Conservation (phyloP, 1,284 basidiomycete species). For the Sphagnurus paluster region DNA sequence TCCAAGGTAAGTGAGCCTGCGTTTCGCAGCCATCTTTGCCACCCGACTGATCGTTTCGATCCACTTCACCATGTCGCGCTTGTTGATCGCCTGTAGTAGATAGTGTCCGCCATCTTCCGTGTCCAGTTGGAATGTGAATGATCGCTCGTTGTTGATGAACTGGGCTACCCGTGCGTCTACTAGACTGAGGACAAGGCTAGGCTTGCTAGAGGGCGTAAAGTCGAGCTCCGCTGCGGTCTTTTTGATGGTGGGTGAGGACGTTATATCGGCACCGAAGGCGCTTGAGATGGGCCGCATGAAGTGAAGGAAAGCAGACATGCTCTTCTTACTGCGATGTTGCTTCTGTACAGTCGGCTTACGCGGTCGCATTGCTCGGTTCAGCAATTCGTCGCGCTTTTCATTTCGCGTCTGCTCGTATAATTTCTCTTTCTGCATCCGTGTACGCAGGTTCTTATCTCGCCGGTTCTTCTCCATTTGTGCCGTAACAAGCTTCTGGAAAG, state of each 20-base stretch:
- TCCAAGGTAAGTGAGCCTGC: slow-evolving; percentile 79
- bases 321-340: slow-evolving; percentile 80
- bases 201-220: slow-evolving; percentile 67
- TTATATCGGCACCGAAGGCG: slow-evolving; percentile 68
- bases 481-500: slow-evolving; percentile 64
- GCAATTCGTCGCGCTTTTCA: slow-evolving; percentile 71
- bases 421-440: slow-evolving; percentile 71
- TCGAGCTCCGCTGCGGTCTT: slow-evolving; percentile 72
- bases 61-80: slow-evolving; percentile 73
- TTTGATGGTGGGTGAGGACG: slow-evolving; percentile 42
- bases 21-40: slow-evolving; percentile 69
- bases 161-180: slow-evolving; percentile 67
- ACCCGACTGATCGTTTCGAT: slow-evolving; percentile 69
- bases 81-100: slow-evolving; percentile 69
- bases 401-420: slow-evolving; percentile 66
- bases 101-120: slow-evolving; percentile 86
- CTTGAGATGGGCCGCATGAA: slow-evolving; percentile 86
- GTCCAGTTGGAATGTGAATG: slow-evolving; percentile 77
- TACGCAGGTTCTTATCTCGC: slow-evolving; percentile 66
- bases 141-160: slow-evolving; percentile 76
- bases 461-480: slow-evolving; percentile 77
- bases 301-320: slow-evolving; percentile 79
- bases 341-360: slow-evolving; percentile 54
- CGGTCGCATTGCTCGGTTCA: slow-evolving; percentile 70
- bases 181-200: slow-evolving; percentile 69